Percentiles rank a stretch among this genome's conserved stretches.
Evolutionary conservation across 805 yeast genomes (phyloP).

Genomic region (Lipomyces lipofer): DNA sequence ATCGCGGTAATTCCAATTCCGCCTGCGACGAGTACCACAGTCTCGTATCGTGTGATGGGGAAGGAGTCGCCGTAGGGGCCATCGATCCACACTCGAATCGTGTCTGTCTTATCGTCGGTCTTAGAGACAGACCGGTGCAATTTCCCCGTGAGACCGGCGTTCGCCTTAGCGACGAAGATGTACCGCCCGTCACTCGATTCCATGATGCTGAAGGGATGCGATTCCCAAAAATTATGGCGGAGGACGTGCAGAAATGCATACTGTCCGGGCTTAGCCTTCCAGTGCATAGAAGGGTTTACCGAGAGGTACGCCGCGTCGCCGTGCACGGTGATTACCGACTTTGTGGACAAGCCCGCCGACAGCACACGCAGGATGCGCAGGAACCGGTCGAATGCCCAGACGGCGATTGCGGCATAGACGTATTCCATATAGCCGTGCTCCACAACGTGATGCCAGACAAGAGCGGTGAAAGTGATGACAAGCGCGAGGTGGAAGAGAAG

Average conservation of each 20-base stretch:
- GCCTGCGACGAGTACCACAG: constrained; percentile 57
- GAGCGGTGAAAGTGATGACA: constrained; percentile 54
- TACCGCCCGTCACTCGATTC: constrained; percentile 15
- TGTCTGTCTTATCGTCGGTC: neutral
- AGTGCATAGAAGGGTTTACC: constrained; percentile 13
- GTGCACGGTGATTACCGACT: constrained; percentile 2
- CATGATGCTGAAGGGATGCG: constrained; percentile 25
- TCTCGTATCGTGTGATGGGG: constrained; percentile 51
- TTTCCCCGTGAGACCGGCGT: constrained; percentile 15
- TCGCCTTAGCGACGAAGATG: constrained; percentile 17
- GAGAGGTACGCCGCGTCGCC: constrained; percentile 17
- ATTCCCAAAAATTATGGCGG: constrained; percentile 27
- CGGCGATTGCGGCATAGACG: constrained; percentile 50
- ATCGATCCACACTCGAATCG: constrained; percentile 44
- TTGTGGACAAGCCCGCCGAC: constrained; percentile 13
- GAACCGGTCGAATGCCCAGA: constrained; percentile 72
- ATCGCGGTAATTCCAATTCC: constrained; percentile 67
- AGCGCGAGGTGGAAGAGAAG: constrained; percentile 57
- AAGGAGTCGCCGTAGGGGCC: constrained; percentile 59
- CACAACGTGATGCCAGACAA: constrained; percentile 58
- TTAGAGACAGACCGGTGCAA: constrained; percentile 4
- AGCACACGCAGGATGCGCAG: constrained; percentile 56
- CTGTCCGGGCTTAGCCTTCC: constrained; percentile 29
- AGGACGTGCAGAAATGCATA: constrained; percentile 30
- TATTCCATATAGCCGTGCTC: constrained; percentile 44